These are phyloP conservation scores for Caryopteris hybrid DNA, from an alignment of 305 asterid genomes.

Conservation along the genomic window DNA sequence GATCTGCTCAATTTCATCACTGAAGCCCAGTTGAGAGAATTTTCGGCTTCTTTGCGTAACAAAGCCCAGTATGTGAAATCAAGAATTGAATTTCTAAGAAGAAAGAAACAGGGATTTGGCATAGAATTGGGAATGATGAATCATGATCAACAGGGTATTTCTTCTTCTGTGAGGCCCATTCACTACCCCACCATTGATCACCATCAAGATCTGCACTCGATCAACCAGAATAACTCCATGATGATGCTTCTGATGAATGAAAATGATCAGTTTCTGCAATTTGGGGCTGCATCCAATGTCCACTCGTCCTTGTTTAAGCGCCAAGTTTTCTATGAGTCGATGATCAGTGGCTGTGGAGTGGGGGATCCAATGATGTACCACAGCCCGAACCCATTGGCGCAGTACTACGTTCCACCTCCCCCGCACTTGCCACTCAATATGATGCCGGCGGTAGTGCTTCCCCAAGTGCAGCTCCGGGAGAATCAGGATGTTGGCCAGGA, in stretches of 20 bases:
- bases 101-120: slow-evolving; percentile 3
- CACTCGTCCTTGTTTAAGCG: not conserved
- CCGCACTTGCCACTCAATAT: not conserved
- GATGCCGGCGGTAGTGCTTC: not conserved
- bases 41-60: slow-evolving; percentile 17
- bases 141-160: slow-evolving; percentile 4
- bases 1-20: slow-evolving; percentile 21
- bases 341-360: not conserved
- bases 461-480: not conserved
- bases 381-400: not conserved
- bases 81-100: slow-evolving; percentile 27
- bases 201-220: not conserved
- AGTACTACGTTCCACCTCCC: not conserved
- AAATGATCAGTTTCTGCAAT: not conserved
- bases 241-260: slow-evolving; percentile 39
- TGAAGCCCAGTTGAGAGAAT: slow-evolving; percentile 30
- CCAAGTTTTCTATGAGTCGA: not conserved
- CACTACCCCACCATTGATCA: not conserved
- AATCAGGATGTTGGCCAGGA: not conserved
- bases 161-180: too few species aligned
- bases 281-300: not conserved
- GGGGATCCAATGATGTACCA: too few species aligned
- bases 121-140: slow-evolving; percentile 18
- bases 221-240: slow-evolving; percentile 34
- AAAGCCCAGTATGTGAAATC: slow-evolving; percentile 26